Conservation (phyloP, 169 alveolate species). For the Plasmodium yoelii region DNA sequence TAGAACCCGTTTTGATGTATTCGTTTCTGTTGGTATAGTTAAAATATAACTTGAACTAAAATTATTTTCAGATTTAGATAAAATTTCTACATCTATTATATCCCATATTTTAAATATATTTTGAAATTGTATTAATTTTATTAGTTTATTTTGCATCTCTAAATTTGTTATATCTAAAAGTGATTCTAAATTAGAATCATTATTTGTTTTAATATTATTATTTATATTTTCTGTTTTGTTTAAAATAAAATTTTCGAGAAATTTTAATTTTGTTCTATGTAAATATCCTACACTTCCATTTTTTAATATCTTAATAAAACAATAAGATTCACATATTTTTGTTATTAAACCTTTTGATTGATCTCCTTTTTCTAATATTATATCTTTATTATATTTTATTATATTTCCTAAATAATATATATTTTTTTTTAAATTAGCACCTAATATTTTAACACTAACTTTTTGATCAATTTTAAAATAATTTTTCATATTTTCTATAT, state of each 20-base stretch:
- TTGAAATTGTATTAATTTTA: neutral
- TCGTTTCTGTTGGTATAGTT: conserved; percentile 34
- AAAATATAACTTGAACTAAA: conserved; percentile 43
- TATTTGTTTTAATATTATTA: neutral
- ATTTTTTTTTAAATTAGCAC: conserved; percentile 32
- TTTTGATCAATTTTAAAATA: conserved; percentile 28
- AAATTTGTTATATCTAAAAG: neutral
- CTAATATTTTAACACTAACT: conserved; percentile 37
- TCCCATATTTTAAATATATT: conserved; percentile 66
- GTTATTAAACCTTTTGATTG: conserved; percentile 55
- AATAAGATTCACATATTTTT: conserved; percentile 47
- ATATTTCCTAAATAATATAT: conserved; percentile 32
- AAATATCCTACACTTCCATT: conserved; percentile 67
- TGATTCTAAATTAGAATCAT: neutral
- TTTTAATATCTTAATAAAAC: conserved; percentile 48
- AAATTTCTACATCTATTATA: conserved; percentile 52
- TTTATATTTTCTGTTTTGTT: neutral
- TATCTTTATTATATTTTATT: conserved; percentile 48
- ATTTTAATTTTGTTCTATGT: conserved; percentile 33
- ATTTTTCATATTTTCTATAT: conserved; percentile 28
- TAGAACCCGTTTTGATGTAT: conserved; percentile 13
- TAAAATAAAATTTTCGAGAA: neutral
- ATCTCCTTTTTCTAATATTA: conserved; percentile 26
- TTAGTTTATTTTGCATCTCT: neutral
- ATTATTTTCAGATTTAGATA: conserved; percentile 1